Percentiles rank a stretch among this genome's conserved stretches.
phyloP scores from a whole-genome alignment of 1,284 basidiomycete genomes.

The Trametes hirsuta region DNA sequence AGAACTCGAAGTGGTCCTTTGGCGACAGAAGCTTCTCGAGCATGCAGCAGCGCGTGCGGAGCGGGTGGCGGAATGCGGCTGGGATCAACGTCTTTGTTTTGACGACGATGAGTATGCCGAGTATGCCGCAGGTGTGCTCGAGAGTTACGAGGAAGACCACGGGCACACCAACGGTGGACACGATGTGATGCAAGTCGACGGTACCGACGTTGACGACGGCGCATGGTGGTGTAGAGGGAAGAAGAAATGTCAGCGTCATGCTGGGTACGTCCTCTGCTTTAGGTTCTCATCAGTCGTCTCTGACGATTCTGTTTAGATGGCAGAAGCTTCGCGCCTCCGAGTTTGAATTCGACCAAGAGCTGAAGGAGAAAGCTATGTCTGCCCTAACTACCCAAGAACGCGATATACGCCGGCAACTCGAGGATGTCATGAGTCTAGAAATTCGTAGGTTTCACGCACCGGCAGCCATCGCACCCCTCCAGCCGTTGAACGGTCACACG shows the following conservation, averaged over 20 bases:
- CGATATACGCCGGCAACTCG: constrained; percentile 71
- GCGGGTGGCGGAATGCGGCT: constrained; percentile 70
- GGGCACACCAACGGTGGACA: constrained; percentile 35
- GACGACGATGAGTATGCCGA: constrained; percentile 75
- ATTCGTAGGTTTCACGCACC: constrained; percentile 34
- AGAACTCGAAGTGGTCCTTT: constrained; percentile 66
- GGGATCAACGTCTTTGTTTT: constrained; percentile 82
- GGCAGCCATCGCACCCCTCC: constrained; percentile 34
- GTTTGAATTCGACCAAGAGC: constrained; percentile 69
- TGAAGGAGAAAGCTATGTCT: constrained; percentile 61
- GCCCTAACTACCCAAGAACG: constrained; percentile 72
- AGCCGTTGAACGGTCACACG: constrained; percentile 44
- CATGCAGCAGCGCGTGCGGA: constrained; percentile 66
- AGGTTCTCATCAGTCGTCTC: background rate
- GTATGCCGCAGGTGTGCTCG: constrained; percentile 63
- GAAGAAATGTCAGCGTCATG: constrained; percentile 77
- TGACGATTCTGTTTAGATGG: constrained; percentile 55
- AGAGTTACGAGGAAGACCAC: constrained; percentile 61
- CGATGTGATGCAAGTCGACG: constrained; percentile 48
- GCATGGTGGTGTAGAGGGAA: constrained; percentile 79
- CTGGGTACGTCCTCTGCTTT: constrained; percentile 50
- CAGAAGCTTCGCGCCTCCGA: constrained; percentile 75
- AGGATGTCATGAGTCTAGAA: constrained; percentile 65
- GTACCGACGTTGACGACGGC: constrained; percentile 42
- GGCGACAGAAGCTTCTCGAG: constrained; percentile 68